A percentile compares a stretch with the other conserved stretches of the same genome.
Conservation (phyloP, 768 basidiomycete species). For the Boletus vinaceobasis region DNA sequence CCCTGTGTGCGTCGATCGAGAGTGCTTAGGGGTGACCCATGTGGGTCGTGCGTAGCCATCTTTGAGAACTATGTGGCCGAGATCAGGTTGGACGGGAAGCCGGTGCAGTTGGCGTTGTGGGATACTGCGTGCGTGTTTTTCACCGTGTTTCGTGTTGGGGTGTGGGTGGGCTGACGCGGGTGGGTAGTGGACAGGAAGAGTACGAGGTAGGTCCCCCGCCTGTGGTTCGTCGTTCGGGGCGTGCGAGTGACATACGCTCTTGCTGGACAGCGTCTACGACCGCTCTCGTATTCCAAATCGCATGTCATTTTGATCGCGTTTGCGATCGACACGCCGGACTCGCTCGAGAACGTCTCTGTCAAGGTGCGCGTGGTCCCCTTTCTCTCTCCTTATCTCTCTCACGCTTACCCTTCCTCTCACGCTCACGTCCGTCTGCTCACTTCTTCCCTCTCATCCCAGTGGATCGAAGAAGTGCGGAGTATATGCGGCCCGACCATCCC, state of each 20-base stretch:
- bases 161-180: not conserved
- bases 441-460: conserved; percentile 49
- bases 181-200: conserved; percentile 91
- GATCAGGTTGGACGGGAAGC: conserved; percentile 95
- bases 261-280: conserved; percentile 70
- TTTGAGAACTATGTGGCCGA: conserved; percentile 99
- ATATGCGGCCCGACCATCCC: conserved; percentile 93
- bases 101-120: conserved; percentile 96
- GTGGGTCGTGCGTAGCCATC: conserved; percentile 49
- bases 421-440: not conserved
- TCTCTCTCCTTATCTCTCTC: not conserved
- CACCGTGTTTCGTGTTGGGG: not conserved
- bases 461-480: conserved; percentile 98
- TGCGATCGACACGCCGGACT: conserved; percentile 93
- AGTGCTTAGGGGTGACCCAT: not conserved
- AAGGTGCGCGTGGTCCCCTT: conserved; percentile 53
- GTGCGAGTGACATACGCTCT: not conserved
- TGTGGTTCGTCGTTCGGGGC: not conserved
- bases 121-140: conserved; percentile 89
- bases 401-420: not conserved
- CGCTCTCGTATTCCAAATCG: conserved; percentile 96
- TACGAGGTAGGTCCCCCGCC: conserved; percentile 54
- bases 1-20: not conserved
- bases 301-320: conserved; percentile 99
- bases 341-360: conserved; percentile 89